phyloP scores from a whole-genome alignment of 2,329 filamentous ascomycete species.

The Graphilbum fragrans region DNA sequence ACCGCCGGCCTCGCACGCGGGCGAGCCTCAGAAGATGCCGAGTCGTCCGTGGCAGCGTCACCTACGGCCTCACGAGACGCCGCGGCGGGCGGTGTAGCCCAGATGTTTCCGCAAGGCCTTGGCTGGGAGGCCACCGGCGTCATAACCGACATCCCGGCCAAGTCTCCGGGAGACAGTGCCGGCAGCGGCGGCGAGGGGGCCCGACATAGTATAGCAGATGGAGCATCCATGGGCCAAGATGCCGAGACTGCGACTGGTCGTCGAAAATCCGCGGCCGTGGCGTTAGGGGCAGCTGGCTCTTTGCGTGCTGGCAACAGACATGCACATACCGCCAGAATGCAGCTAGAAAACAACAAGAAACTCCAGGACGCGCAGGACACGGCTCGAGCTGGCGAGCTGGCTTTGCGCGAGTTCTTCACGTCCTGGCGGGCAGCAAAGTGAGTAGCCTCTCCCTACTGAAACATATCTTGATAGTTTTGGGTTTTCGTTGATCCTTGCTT shows the following conservation, averaged over 20 bases:
- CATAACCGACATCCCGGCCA: constrained; percentile 57
- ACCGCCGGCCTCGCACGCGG: constrained; percentile 27
- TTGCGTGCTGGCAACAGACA: constrained; percentile 37
- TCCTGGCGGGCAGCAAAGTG: constrained; percentile 77
- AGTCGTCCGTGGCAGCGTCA: constrained; percentile 16
- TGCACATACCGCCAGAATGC: constrained; percentile 40
- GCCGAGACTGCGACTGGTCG: not conserved
- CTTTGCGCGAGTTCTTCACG: constrained; percentile 69
- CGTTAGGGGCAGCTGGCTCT: not conserved
- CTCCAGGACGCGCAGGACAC: constrained; percentile 62
- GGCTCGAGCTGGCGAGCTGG: constrained; percentile 73
- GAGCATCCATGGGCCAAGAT: not conserved
- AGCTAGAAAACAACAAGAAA: constrained; percentile 52
- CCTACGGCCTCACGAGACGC: constrained; percentile 26
- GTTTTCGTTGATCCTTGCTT: no score
- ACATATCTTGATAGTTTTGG: not conserved
- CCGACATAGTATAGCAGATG: constrained; percentile 6
- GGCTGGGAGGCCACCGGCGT: constrained; percentile 69
- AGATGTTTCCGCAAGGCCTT: constrained; percentile 30
- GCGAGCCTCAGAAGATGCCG: constrained; percentile 26
- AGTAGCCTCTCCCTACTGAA: constrained; percentile 16
- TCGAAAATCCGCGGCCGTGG: not conserved
- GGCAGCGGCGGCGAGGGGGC: constrained; percentile 9
- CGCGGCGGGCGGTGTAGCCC: constrained; percentile 30
- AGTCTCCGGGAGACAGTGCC: constrained; percentile 29